phyloP scores from a whole-genome alignment of 352 stramenopile species.

The Phytophthora tentaculata region DNA sequence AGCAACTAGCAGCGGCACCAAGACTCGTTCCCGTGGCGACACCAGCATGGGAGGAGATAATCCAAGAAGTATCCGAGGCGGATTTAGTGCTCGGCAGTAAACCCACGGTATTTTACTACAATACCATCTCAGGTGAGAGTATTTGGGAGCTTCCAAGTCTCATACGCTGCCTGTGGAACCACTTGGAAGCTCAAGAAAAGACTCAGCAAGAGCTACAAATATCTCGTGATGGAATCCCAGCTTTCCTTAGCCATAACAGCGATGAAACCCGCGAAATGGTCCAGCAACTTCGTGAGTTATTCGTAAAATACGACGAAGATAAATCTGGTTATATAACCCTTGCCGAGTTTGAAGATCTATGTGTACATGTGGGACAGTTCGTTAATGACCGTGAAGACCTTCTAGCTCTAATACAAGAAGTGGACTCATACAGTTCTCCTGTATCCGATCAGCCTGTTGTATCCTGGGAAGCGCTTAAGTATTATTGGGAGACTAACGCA shows the following conservation, averaged over 20 bases:
- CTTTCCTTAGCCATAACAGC: constrained; percentile 13
- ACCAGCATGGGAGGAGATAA: constrained; percentile 61
- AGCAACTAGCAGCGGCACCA: constrained; percentile 27
- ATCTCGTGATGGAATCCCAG: constrained; percentile 19
- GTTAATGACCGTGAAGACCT: constrained; percentile 36
- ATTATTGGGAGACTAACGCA: constrained; percentile 56
- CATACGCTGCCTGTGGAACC: constrained; percentile 39
- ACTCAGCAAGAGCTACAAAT: constrained; percentile 19
- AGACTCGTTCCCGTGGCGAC: constrained; percentile 26
- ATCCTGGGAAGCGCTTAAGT: constrained; percentile 56
- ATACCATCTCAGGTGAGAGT: constrained; percentile 57
- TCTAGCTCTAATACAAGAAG: constrained; percentile 45
- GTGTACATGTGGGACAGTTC: constrained; percentile 54
- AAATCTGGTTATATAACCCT: constrained; percentile 50
- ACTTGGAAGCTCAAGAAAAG: constrained; percentile 33
- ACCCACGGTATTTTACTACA: constrained; percentile 55
- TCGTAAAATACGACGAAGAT: constrained; percentile 69
- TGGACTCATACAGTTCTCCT: constrained; percentile 44
- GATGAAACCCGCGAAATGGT: constrained; percentile 39
- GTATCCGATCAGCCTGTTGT: constrained; percentile 27
- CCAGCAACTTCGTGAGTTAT: constrained; percentile 55
- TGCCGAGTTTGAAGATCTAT: constrained; percentile 67
- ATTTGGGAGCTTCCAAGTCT: constrained; percentile 56
- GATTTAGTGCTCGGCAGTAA: constrained; percentile 19
- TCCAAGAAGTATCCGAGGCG: constrained; percentile 24